Base-by-base conservation (phyloP, 192 early-diverging fungal species). In the Entomortierella lignicola region DNA sequence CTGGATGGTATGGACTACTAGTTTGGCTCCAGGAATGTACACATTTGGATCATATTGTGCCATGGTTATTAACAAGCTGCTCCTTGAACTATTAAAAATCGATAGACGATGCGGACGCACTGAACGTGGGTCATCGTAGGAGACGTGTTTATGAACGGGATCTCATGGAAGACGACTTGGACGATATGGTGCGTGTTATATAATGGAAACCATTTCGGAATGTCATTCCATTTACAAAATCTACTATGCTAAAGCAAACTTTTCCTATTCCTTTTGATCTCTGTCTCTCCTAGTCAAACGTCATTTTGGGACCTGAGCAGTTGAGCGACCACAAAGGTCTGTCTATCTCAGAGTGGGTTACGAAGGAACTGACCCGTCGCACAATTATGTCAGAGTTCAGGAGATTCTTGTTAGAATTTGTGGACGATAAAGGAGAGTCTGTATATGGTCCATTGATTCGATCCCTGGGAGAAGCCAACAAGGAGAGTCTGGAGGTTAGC, bases 401-500 rank as follows among this genome's bases (percentile, higher is more conserved):
- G 26, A 87, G 91, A 59, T 99, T 99, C 72, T 82, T 99, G 43
- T 87, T 92, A 17, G 94, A 92, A 11, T 98, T 88, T 77, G 89
- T 92, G n/a, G 90, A 95, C 59, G 91, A 92, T 34, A 83, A 92
- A 34, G 95, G 94, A 63, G 92, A 91, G 31, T 96, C 94, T 21
- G 92, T 99, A 8, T 99, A 99, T 63, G 96, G 96, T 67, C 92
- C 96, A 70, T 86, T 93, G 23, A 97, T 99, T 74, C 86, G 91
- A 51, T 87, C 87, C 44, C 91, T 99, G 87, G 94, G 96, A 82
- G 92, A 94, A 70, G 90, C 85, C 44, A 94, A 80, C 56, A 72
- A 69, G 39, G 94, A 97, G 84, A 91, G 89, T 68, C 87, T 99
- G 34, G 95, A 97, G 83, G 90, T 99, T 31, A 88, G 85, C 53